These are phyloP conservation scores for Litchi chinensis DNA, from an alignment of 345 rosid genomes.

Conservation along the genomic window DNA sequence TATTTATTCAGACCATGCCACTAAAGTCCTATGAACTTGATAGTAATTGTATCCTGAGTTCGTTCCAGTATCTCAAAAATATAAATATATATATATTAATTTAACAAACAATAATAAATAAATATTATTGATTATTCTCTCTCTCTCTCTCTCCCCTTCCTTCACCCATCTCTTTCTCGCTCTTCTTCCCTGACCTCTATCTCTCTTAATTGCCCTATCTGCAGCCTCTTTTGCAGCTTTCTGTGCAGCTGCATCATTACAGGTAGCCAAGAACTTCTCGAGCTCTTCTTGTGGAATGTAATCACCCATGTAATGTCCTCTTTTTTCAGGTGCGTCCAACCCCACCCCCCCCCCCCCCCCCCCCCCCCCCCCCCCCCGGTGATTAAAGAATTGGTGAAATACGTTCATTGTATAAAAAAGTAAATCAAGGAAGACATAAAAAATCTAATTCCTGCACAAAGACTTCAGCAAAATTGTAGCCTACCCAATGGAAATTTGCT, in stretches of 20 bases:
- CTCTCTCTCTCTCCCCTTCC: too few species aligned
- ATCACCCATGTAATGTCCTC: slow-evolving; percentile 99
- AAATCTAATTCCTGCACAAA: not conserved
- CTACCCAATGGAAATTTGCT: not conserved
- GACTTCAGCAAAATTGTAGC: not conserved
- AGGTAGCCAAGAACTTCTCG: slow-evolving; percentile 82
- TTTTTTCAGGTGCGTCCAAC: slow-evolving; percentile 50
- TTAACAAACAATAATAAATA: too few species aligned
- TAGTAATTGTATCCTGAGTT: too few species aligned
- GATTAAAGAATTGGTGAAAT: slow-evolving; percentile 8
- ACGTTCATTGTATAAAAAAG: not conserved
- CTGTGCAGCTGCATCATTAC: slow-evolving; percentile 72
- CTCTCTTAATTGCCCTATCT: slow-evolving; percentile 50
- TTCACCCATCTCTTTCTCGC: too few species aligned
- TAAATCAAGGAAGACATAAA: slow-evolving; percentile 8
- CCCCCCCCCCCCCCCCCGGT: slow-evolving; percentile 15
- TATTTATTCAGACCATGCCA: too few species aligned
- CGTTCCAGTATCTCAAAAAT: too few species aligned
- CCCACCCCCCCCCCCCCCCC: too few species aligned
- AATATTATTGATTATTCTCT: too few species aligned
- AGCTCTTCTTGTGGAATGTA: slow-evolving; percentile 93
- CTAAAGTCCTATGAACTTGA: too few species aligned
- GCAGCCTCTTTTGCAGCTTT: slow-evolving; percentile 72
- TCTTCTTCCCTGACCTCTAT: too few species aligned
- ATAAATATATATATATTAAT: too few species aligned